Evolutionary conservation across 164 flowering plant genomes (phyloP), one percentile per base, ranked within the genome.

Genomic region (Vitis labrusca): DNA sequence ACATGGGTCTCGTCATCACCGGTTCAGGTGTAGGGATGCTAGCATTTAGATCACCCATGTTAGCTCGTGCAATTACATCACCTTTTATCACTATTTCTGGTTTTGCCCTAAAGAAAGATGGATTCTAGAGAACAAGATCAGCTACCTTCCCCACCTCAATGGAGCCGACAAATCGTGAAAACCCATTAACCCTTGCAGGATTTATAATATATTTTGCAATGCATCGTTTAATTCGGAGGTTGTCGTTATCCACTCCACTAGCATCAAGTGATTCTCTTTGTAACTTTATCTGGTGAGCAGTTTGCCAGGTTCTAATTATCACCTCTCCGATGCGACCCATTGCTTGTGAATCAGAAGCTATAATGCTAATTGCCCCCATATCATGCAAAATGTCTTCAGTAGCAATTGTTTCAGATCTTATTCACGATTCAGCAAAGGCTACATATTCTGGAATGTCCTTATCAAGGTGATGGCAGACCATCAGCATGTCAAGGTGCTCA

Each of bases 301-400:
- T 17, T 17, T 17, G 19, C 19, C 19, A 17, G 19, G 19, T 17
- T 17, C 19, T 17, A 17, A 0, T 17, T 17, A 0, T 17, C 19
- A 95, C 99, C 97, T 95, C 99, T 76, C 93, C 99, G 68, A 95
- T 88, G 72, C 98, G 96, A 74, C 99, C 99, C 97, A 96, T 92
- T 55, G 99, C 99, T 79, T 96, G 98, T 73, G 99, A 91, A 86
- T 93, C 98, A 76, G 99, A 96, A 69, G 99, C 74, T 75, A 93
- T 91, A 53, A 96, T 96, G 78, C 99, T 96, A 61, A 96, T 96
- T 30, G 99, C 98, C 53, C 99, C 99, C 88, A 93, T 88, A 77
- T 96, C 99, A 84, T 96, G 99, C 82, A 96, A 88, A 81, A 96
- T 93, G 74, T 96, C 99, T 80, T 96, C 98, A 57, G 99, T 98